These are phyloP conservation scores for Blastocystis sp. DNA, from an alignment of 352 stramenopile genomes.

Conservation along the genomic window DNA sequence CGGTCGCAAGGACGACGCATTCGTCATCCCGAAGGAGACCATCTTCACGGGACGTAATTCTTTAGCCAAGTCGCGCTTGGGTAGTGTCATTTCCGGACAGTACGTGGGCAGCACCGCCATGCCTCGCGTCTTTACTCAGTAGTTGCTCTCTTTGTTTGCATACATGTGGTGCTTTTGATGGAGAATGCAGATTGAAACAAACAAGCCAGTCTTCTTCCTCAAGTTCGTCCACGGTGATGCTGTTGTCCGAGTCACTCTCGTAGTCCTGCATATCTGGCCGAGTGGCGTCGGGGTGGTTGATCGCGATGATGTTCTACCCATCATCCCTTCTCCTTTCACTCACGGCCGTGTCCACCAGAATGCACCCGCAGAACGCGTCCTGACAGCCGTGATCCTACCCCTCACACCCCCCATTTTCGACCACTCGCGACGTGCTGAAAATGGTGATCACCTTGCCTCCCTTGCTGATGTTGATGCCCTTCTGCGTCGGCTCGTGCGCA, in stretches of 20 bases:
- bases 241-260: conserved; percentile 32
- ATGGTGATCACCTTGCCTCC: conserved; percentile 76
- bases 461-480: conserved; percentile 83
- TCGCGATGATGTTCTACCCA: conserved; percentile 66
- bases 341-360: conserved; percentile 66
- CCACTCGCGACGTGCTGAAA: conserved; percentile 71
- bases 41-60: conserved; percentile 35
- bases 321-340: neutral
- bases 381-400: conserved; percentile 69
- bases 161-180: neutral
- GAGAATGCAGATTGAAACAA: neutral
- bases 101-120: neutral
- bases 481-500: conserved; percentile 84
- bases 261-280: neutral
- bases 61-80: conserved; percentile 19
- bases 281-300: conserved; percentile 50
- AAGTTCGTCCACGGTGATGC: conserved; percentile 29
- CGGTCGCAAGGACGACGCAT: neutral
- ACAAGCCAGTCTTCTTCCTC: neutral
- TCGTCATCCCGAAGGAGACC: conserved; percentile 23
- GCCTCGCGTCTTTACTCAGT: conserved; percentile 17
- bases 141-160: neutral
- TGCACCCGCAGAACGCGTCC: conserved; percentile 69
- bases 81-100: conserved; percentile 44
- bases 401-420: neutral